phyloP scores from a whole-genome alignment of 805 yeast genomes.

The Saccharomyces paradoxus region DNA sequence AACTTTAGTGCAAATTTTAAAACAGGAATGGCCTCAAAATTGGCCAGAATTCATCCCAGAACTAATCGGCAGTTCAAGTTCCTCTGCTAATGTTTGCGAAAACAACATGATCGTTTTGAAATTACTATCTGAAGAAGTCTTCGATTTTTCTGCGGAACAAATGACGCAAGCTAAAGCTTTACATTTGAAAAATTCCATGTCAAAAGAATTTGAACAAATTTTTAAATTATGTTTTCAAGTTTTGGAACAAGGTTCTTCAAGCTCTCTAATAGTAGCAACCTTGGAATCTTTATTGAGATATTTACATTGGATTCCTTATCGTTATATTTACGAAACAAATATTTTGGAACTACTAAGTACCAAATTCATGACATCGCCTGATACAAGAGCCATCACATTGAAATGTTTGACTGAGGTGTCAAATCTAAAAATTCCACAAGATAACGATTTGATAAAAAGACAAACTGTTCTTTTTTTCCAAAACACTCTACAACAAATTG shows the following conservation, averaged over 20 bases:
- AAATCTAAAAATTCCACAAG: slow-evolving; percentile 49
- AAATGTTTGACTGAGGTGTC: slow-evolving; percentile 93
- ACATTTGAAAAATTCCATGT: slow-evolving; percentile 72
- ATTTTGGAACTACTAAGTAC: slow-evolving; percentile 61
- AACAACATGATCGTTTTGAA: slow-evolving; percentile 91
- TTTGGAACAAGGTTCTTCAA: slow-evolving; percentile 77
- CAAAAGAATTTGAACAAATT: slow-evolving; percentile 85
- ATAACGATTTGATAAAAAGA: slow-evolving; percentile 32
- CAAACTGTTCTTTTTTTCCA: slow-evolving; percentile 65
- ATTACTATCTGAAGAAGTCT: slow-evolving; percentile 88
- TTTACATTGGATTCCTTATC: slow-evolving; percentile 89
- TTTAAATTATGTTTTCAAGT: slow-evolving; percentile 91
- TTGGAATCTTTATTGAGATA: slow-evolving; percentile 74
- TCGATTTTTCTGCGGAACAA: slow-evolving; percentile 90
- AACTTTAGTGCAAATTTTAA: slow-evolving; percentile 86
- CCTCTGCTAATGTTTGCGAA: slow-evolving; percentile 90
- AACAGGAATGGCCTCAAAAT: slow-evolving; percentile 98
- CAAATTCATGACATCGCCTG: slow-evolving; percentile 69
- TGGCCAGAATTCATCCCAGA: slow-evolving; percentile 98
- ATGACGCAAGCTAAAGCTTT: slow-evolving; percentile 94
- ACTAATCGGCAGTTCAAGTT: slow-evolving; percentile 72
- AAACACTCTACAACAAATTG: slow-evolving; percentile 62
- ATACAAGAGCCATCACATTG: slow-evolving; percentile 74
- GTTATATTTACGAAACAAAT: slow-evolving; percentile 83
- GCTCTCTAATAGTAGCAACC: slow-evolving; percentile 78